Conservation (phyloP, 2,329 filamentous ascomycete species). For the Colletotrichum tabaci region DNA sequence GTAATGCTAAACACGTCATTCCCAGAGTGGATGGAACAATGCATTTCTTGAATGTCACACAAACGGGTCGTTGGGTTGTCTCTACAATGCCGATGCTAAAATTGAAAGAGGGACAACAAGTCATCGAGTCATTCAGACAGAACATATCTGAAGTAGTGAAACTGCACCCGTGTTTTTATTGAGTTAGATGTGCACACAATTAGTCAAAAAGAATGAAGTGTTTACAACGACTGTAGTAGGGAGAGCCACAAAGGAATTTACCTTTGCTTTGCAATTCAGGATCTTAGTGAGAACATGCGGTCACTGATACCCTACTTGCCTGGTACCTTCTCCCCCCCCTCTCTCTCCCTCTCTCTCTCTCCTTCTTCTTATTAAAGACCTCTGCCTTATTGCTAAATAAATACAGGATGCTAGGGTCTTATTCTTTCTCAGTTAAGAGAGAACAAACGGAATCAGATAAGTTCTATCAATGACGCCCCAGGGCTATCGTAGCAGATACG, state of each 20-base stretch:
- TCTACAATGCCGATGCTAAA: neutral
- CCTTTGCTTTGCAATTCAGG: neutral
- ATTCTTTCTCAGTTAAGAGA: neutral
- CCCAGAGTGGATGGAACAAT: too few species aligned
- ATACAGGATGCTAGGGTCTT: neutral
- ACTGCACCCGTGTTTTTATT: neutral
- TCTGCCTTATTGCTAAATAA: neutral
- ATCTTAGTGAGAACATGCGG: neutral
- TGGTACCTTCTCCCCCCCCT: neutral
- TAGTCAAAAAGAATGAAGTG: neutral
- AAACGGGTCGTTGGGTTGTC: neutral
- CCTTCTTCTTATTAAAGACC: neutral
- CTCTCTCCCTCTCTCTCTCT: neutral
- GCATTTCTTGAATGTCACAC: neutral
- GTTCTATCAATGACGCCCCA: neutral
- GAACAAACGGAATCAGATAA: neutral
- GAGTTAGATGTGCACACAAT: neutral
- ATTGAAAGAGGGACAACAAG: neutral
- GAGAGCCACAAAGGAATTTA: slow-evolving; percentile 1
- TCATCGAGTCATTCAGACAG: neutral
- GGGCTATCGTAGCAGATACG: neutral
- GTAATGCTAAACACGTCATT: neutral
- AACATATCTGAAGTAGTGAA: neutral
- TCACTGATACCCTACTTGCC: neutral
- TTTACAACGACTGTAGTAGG: neutral